Percentiles rank a stretch among this genome's conserved stretches.
These are phyloP conservation scores for Arthrobotrys conoides DNA, from an alignment of 2,329 filamentous ascomycete species.

Conservation along the genomic window DNA sequence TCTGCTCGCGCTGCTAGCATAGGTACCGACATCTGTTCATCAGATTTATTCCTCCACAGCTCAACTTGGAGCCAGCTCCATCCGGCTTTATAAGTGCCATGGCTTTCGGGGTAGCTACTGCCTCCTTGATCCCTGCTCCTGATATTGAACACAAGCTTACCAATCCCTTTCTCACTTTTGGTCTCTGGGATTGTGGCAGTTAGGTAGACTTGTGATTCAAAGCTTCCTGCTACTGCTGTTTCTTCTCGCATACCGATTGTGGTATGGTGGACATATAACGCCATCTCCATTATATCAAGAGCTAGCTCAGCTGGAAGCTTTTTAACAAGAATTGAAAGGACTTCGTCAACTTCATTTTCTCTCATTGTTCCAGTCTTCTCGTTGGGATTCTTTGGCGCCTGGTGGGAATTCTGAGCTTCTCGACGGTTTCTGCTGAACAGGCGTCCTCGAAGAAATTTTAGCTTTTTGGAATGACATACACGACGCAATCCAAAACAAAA, in stretches of 20 bases:
- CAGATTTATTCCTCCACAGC: conserved; percentile 21
- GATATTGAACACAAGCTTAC: conserved; percentile 27
- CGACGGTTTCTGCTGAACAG: not conserved
- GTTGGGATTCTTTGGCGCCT: not conserved
- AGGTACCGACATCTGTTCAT: not conserved
- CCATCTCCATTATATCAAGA: conserved; percentile 30
- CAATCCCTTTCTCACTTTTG: conserved; percentile 2
- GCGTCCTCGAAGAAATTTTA: not conserved
- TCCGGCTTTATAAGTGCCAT: conserved; percentile 18
- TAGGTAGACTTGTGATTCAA: conserved; percentile 26
- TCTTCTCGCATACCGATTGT: conserved; percentile 3
- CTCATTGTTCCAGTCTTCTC: not conserved
- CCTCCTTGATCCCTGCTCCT: conserved; percentile 28
- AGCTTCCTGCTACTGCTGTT: conserved; percentile 3
- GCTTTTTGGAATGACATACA: not conserved
- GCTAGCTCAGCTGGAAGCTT: conserved; percentile 31
- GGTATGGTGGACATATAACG: conserved; percentile 18
- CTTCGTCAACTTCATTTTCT: not conserved
- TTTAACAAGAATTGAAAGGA: conserved; percentile 9
- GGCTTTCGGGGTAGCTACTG: conserved; percentile 2
- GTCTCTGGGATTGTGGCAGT: conserved; percentile 25
- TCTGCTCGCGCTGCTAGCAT: too few relatives aligned
- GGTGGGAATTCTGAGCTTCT: not conserved
- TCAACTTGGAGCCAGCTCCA: conserved; percentile 43
- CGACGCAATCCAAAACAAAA: not conserved